Conservation (phyloP, 352 stramenopile species). For the Phytophthora nicotianae region DNA sequence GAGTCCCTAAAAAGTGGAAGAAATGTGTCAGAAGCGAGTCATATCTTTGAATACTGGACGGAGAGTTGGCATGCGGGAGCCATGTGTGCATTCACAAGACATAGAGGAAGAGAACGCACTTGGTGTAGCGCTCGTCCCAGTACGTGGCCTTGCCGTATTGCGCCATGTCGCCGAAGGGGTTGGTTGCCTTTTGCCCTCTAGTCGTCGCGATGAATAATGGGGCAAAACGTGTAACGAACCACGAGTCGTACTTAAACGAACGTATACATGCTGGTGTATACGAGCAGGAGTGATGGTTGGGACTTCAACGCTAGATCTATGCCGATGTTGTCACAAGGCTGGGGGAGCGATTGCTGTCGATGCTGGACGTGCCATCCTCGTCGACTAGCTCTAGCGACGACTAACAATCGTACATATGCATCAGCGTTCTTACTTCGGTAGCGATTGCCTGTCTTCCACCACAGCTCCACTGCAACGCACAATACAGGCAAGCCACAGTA, state of each 20-base stretch:
- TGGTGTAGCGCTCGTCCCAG: slow-evolving; percentile 96
- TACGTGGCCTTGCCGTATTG: slow-evolving; percentile 94
- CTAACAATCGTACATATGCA: too few relatives aligned
- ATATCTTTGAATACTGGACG: background rate
- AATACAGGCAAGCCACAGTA: too few relatives aligned
- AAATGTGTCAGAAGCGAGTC: background rate
- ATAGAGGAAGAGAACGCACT: slow-evolving; percentile 49
- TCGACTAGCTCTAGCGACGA: too few relatives aligned
- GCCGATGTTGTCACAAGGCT: too few relatives aligned
- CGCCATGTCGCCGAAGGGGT: slow-evolving; percentile 46
- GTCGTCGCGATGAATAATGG: slow-evolving; percentile 8
- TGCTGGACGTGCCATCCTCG: too few relatives aligned
- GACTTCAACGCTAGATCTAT: too few relatives aligned
- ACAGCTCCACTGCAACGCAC: too few relatives aligned
- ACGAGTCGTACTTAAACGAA: slow-evolving; percentile 10
- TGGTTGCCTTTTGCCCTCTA: slow-evolving; percentile 1
- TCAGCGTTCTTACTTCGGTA: too few relatives aligned
- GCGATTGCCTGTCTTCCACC: too few relatives aligned
- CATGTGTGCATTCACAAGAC: background rate
- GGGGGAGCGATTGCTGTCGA: too few relatives aligned
- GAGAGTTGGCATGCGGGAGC: background rate
- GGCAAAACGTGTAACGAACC: slow-evolving; percentile 1
- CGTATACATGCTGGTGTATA: background rate
- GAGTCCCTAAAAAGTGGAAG: slow-evolving; percentile 64
- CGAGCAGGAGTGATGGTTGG: background rate